phyloP scores from a whole-genome alignment of 2,329 filamentous ascomycete species.

The Purpureocillium lavendulum region DNA sequence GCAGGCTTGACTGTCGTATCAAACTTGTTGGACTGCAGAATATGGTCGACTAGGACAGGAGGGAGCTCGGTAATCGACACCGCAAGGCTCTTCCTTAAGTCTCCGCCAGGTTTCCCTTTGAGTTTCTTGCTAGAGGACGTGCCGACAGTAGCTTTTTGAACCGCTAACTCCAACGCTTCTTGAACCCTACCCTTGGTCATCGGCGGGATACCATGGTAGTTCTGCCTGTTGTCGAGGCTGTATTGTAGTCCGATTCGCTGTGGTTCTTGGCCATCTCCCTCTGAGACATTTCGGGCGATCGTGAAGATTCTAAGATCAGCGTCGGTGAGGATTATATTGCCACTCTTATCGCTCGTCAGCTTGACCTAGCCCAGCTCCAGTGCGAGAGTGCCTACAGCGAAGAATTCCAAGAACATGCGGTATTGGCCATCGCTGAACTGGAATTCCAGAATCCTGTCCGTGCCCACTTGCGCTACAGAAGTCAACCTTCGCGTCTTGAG shows the following conservation, averaged over 20 bases:
- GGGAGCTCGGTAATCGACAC: constrained; percentile 83
- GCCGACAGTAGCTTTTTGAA: constrained; percentile 47
- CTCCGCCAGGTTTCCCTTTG: constrained; percentile 66
- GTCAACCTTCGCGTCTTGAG: constrained; percentile 83
- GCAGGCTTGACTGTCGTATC: constrained; percentile 60
- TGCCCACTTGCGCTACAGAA: constrained; percentile 75
- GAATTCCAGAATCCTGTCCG: constrained; percentile 87
- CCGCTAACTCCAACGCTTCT: constrained; percentile 57
- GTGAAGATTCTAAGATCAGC: constrained; percentile 73
- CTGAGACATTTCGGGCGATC: constrained; percentile 69
- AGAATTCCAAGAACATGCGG: constrained; percentile 87
- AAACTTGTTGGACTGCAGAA: constrained; percentile 60
- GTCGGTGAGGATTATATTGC: constrained; percentile 91
- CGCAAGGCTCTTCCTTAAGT: constrained; percentile 71
- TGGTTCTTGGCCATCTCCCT: constrained; percentile 77
- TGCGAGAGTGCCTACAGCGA: constrained; percentile 45
- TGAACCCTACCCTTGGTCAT: constrained; percentile 67
- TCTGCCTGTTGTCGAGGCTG: constrained; percentile 73
- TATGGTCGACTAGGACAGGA: constrained; percentile 81
- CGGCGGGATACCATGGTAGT: constrained; percentile 66
- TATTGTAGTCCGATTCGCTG: constrained; percentile 72
- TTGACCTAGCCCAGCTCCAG: not conserved
- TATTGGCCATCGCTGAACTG: constrained; percentile 89
- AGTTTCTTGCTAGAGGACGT: constrained; percentile 49
- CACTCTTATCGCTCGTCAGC: constrained; percentile 40